phyloP scores from a whole-genome alignment of 1,284 basidiomycete species.

The Coniferiporia sulphurascens region DNA sequence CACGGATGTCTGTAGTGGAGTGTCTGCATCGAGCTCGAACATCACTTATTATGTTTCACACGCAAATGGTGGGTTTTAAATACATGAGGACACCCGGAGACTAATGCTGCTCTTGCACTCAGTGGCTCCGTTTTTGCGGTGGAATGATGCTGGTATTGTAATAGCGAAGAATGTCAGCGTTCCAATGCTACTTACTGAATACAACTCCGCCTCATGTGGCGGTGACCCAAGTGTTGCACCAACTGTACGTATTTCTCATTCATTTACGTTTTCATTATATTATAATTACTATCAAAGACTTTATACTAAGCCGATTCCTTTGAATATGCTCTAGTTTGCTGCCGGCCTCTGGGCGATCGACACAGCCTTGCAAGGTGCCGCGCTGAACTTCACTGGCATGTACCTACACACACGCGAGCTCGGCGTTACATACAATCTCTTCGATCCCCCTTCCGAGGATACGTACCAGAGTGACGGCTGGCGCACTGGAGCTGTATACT shows the following conservation, averaged over 20 bases:
- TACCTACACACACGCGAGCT: constrained; percentile 49
- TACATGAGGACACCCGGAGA: not conserved
- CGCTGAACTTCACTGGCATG: constrained; percentile 43
- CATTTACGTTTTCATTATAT: no score
- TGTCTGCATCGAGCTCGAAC: constrained; percentile 15
- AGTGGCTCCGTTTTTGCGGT: constrained; percentile 34
- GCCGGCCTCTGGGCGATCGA: constrained; percentile 57
- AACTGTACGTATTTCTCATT: constrained; percentile 2
- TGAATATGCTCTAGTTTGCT: constrained; percentile 40
- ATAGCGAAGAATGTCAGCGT: constrained; percentile 24
- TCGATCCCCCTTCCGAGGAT: constrained; percentile 40
- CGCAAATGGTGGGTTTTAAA: constrained; percentile 19
- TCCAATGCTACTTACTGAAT: constrained; percentile 57
- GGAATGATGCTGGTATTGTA: constrained; percentile 39
- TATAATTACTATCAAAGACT: no score
- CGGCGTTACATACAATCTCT: constrained; percentile 46
- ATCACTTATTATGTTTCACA: constrained; percentile 30
- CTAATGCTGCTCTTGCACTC: not conserved
- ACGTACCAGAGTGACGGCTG: constrained; percentile 31
- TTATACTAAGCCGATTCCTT: not conserved
- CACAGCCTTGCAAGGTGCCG: constrained; percentile 48
- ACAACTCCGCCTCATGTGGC: constrained; percentile 64
- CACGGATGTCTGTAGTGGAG: constrained; percentile 21
- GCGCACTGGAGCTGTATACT: constrained; percentile 51
- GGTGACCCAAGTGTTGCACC: constrained; percentile 52